These are phyloP conservation scores for Cryptosporidium viatorum DNA, from an alignment of 169 alveolate genomes.

Conservation along the genomic window DNA sequence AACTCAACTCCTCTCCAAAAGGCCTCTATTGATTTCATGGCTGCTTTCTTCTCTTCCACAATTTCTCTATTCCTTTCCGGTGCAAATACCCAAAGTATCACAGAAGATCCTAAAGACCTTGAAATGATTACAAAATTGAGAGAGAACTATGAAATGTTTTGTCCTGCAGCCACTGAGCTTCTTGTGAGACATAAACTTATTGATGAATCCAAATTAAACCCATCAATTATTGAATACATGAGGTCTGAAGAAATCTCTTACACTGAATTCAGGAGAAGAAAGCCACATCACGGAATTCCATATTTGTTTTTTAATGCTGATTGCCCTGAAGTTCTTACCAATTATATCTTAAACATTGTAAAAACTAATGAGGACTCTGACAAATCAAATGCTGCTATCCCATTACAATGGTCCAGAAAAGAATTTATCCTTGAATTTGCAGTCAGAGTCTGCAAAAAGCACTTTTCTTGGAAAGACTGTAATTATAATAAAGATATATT, in stretches of 20 bases:
- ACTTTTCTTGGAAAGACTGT: slow-evolving; percentile 60
- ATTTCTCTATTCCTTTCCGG: slow-evolving; percentile 40
- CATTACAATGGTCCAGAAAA: slow-evolving; percentile 14
- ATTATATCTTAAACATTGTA: slow-evolving; percentile 5
- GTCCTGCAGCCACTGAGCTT: slow-evolving; percentile 40
- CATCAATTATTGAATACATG: neutral
- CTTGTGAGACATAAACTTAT: neutral
- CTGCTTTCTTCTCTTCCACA: slow-evolving; percentile 34
- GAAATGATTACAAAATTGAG: slow-evolving; percentile 12
- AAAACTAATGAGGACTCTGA: neutral
- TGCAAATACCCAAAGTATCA: slow-evolving; percentile 7
- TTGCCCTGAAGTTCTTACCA: slow-evolving; percentile 42
- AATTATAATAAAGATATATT: neutral
- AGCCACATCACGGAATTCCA: slow-evolving; percentile 41
- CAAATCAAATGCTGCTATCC: neutral
- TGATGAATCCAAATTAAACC: too few species aligned
- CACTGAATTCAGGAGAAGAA: slow-evolving; percentile 18
- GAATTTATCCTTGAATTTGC: slow-evolving; percentile 43
- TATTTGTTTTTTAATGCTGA: slow-evolving; percentile 47
- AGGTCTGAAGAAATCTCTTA: slow-evolving; percentile 30
- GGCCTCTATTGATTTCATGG: slow-evolving; percentile 48
- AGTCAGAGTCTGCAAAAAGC: slow-evolving; percentile 67
- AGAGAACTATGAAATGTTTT: slow-evolving; percentile 3
- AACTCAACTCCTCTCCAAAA: slow-evolving; percentile 35
- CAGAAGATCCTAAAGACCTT: slow-evolving; percentile 35